These are phyloP conservation scores for Colletotrichum plurivorum DNA, from an alignment of 2,329 filamentous ascomycete species.

Conservation along the genomic window DNA sequence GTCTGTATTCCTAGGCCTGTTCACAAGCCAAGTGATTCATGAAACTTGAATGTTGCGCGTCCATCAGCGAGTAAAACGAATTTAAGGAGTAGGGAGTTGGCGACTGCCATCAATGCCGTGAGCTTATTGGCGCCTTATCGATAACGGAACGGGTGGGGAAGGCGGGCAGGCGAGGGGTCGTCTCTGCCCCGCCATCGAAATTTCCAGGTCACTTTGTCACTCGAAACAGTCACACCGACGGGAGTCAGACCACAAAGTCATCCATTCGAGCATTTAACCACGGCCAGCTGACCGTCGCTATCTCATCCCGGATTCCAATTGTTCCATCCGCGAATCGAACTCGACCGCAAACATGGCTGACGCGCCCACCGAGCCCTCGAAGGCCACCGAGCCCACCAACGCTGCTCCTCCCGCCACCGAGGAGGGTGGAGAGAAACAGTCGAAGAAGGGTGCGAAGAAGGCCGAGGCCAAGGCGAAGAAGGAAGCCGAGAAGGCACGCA, in stretches of 20 bases:
- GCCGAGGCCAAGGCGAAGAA: constrained; percentile 89
- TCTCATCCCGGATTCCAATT: too few species aligned
- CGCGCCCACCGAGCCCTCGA: constrained; percentile 46
- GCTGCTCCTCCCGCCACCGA: constrained; percentile 45
- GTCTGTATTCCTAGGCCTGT: constrained; percentile 15
- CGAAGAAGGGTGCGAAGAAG: constrained; percentile 89
- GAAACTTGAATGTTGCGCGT: constrained; percentile 2
- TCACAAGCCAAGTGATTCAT: constrained; percentile 26
- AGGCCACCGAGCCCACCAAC: constrained; percentile 41
- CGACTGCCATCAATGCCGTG: too few species aligned
- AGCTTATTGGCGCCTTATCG: constrained; percentile 1
- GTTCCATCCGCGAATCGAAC: not conserved
- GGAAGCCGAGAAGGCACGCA: constrained; percentile 82
- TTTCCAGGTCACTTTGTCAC: constrained; percentile 20
- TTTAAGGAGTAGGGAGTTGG: too few species aligned
- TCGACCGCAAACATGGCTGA: constrained; percentile 51
- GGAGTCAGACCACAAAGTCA: constrained; percentile 28
- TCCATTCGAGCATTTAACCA: not conserved
- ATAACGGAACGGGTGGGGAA: not conserved
- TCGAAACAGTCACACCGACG: constrained; percentile 25
- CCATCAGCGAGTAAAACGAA: too few species aligned
- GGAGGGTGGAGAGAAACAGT: constrained; percentile 50
- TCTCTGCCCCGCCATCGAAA: constrained; percentile 38
- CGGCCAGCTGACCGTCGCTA: too few species aligned
- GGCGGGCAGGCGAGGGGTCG: constrained; percentile 26